phyloP scores from a whole-genome alignment of 2,329 filamentous ascomycete genomes.

The Arthrobotrys musiformis region DNA sequence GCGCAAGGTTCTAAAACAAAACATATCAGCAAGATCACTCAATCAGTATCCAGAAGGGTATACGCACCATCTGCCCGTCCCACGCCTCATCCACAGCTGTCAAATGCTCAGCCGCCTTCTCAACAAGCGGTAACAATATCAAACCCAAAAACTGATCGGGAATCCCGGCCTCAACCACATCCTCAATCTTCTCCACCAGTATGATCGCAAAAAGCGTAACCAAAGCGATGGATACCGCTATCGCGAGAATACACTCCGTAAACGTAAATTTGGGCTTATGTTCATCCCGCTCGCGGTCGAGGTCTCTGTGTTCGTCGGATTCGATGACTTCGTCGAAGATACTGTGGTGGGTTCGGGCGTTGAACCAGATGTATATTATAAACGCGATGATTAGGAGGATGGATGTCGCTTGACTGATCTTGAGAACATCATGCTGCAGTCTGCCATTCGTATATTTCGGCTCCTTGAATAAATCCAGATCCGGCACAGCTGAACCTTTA shows the following conservation, averaged over 20 bases:
- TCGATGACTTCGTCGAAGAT: constrained; percentile 80
- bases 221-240: constrained; percentile 73
- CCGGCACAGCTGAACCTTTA: constrained; percentile 58
- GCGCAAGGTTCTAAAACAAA: constrained; percentile 77
- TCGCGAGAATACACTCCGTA: constrained; percentile 75
- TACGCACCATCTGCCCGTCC: constrained; percentile 70
- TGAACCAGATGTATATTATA: constrained; percentile 74
- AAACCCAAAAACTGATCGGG: constrained; percentile 74
- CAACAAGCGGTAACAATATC: constrained; percentile 82
- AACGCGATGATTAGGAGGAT: constrained; percentile 78
- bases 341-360: constrained; percentile 79
- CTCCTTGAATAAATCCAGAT: constrained; percentile 63
- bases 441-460: constrained; percentile 61
- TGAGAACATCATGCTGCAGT: constrained; percentile 69
- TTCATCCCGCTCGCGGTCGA: constrained; percentile 71
- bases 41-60: constrained; percentile 46
- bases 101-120: constrained; percentile 86
- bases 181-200: constrained; percentile 77
- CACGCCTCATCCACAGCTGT: constrained; percentile 86
- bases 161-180: constrained; percentile 68
- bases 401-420: constrained; percentile 76
- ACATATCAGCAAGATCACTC: background rate
- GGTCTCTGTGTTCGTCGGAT: constrained; percentile 74
- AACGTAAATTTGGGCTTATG: constrained; percentile 77
- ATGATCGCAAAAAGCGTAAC: constrained; percentile 79